A percentile compares a stretch with the other conserved stretches of the same genome.
Conservation (phyloP, 768 basidiomycete genomes). For the Suillus ampliporus region DNA sequence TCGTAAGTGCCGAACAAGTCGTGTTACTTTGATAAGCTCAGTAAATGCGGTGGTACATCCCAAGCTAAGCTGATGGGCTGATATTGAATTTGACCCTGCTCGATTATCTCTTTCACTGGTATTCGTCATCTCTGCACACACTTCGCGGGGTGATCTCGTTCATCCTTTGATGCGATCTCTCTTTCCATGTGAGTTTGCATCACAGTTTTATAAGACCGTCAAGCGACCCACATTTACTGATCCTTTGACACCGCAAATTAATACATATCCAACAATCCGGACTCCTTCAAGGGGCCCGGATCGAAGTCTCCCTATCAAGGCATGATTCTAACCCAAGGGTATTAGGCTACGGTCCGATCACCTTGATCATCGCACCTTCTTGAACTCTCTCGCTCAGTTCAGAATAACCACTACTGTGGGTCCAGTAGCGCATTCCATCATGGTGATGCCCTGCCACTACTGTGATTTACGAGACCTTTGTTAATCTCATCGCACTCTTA, state of each 20-base stretch:
- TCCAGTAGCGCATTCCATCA: neutral
- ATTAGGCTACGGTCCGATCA: neutral
- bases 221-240: neutral
- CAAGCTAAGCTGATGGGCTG: slow-evolving; percentile 4
- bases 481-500: too few species aligned
- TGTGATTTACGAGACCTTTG: neutral
- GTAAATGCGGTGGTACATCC: neutral
- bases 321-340: neutral
- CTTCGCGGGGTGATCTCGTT: slow-evolving; percentile 1
- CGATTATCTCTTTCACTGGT: neutral
- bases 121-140: neutral
- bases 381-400: neutral
- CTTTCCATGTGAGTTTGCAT: neutral
- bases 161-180: neutral
- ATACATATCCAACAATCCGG: neutral
- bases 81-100: neutral
- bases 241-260: slow-evolving; percentile 4
- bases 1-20: slow-evolving; percentile 5
- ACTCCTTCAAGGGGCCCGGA: neutral
- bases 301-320: neutral
- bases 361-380: neutral
- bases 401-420: neutral
- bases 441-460: too few species aligned
- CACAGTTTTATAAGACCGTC: neutral
- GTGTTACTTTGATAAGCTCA: slow-evolving; percentile 10